These are phyloP conservation scores for Neurospora sp. DNA, from an alignment of 495 filamentous ascomycete genomes.

Conservation along the genomic window DNA sequence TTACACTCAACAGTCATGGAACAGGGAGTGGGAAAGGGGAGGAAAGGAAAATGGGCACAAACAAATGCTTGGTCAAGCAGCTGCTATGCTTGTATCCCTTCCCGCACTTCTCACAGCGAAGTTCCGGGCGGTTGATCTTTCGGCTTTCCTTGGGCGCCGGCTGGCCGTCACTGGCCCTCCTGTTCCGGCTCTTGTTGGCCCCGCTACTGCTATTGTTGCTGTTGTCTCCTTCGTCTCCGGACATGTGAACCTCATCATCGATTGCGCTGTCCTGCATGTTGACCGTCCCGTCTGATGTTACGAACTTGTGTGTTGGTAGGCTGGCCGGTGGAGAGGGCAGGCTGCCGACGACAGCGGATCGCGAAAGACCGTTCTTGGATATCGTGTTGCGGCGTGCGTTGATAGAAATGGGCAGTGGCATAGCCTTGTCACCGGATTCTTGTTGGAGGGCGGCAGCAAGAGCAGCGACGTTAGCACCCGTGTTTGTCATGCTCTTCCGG, in stretches of 20 bases:
- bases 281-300: slow-evolving; percentile 26
- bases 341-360: slow-evolving; percentile 40
- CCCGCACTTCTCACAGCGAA: slow-evolving; percentile 96
- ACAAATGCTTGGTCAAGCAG: slow-evolving; percentile 99
- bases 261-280: slow-evolving; percentile 46
- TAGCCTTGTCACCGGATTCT: slow-evolving; percentile 45
- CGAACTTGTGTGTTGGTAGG: slow-evolving; percentile 34
- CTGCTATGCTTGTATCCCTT: slow-evolving; percentile 99
- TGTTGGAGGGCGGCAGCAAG: slow-evolving; percentile 62
- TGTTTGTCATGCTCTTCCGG: slow-evolving; percentile 82
- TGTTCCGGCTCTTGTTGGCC: slow-evolving; percentile 57
- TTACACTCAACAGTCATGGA: slow-evolving; percentile 18
- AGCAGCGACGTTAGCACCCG: slow-evolving; percentile 59
- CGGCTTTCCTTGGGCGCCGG: slow-evolving; percentile 66
- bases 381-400: slow-evolving; percentile 41
- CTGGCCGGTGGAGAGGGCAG: slow-evolving; percentile 46
- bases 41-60: slow-evolving; percentile 58
- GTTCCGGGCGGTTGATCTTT: slow-evolving; percentile 63
- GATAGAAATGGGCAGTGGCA: slow-evolving; percentile 39
- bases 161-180: slow-evolving; percentile 80
- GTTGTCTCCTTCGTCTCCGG: slow-evolving; percentile 46
- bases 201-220: slow-evolving; percentile 52
- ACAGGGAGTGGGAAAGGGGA: slow-evolving; percentile 31
- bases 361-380: slow-evolving; percentile 34
- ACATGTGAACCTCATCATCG: slow-evolving; percentile 46